Evolutionary conservation across 2,329 filamentous ascomycete species (phyloP).

Genomic region (Epichloe aotearoae): DNA sequence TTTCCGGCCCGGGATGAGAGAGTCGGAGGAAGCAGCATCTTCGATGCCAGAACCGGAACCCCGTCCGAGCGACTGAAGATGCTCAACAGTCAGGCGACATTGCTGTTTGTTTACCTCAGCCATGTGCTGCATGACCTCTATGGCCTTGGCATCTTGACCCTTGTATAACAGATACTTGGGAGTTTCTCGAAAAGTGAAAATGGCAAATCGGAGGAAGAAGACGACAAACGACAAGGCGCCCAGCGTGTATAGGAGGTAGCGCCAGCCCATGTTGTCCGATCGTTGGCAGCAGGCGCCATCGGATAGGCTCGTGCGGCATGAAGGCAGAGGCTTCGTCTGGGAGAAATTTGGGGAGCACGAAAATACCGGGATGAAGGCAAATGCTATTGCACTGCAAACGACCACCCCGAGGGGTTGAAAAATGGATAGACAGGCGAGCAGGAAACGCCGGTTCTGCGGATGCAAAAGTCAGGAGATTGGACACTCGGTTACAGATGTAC

Average conservation of each 20-base stretch:
- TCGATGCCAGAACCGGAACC: not conserved
- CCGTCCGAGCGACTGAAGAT: constrained; percentile 18
- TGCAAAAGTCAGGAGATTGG: not conserved
- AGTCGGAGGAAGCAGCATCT: constrained; percentile 2
- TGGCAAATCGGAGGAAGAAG: constrained; percentile 29
- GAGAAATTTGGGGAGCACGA: constrained; percentile 38
- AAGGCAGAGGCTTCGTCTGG: constrained; percentile 13
- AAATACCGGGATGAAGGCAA: constrained; percentile 37
- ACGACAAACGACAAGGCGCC: constrained; percentile 30
- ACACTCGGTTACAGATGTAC: too few species aligned
- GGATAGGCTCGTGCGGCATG: constrained; percentile 12
- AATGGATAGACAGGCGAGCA: constrained; percentile 38
- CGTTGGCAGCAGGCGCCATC: constrained; percentile 12
- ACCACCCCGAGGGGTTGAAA: constrained; percentile 44
- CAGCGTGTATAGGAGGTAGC: constrained; percentile 31
- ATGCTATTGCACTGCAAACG: constrained; percentile 35
- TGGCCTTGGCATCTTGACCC: constrained; percentile 31
- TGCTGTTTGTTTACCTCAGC: constrained; percentile 24
- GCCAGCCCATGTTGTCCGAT: constrained; percentile 36
- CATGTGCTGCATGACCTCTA: constrained; percentile 33
- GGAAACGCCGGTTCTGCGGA: constrained; percentile 29
- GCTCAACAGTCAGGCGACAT: constrained; percentile 22
- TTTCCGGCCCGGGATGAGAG: not conserved
- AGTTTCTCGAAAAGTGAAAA: constrained; percentile 35
- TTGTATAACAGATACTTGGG: constrained; percentile 32